Evolutionary conservation across 352 stramenopile species (phyloP).

Genomic region (Thraustochytrium striatum): DNA sequence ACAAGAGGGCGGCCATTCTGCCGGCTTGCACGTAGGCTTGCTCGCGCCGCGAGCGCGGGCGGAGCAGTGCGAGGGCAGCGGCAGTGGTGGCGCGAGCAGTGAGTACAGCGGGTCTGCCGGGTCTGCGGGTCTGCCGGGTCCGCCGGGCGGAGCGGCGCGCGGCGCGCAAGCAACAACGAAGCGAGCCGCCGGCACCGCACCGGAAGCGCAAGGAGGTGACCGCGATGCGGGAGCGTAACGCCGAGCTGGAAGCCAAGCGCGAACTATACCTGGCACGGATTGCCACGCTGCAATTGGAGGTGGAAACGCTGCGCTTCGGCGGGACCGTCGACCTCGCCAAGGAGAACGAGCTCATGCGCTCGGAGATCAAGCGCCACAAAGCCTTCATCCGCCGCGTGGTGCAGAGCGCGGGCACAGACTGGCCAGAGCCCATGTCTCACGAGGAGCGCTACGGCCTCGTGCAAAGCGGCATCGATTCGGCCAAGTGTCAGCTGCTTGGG

Average conservation of each 20-base stretch:
- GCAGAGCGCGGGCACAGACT: not conserved
- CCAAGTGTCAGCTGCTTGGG: not conserved
- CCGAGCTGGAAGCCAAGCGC: constrained; percentile 12
- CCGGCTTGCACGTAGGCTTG: not conserved
- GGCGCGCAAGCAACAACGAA: constrained; percentile 1
- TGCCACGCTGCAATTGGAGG: constrained; percentile 24
- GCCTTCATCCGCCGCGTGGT: not conserved
- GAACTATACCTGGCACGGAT: constrained; percentile 27
- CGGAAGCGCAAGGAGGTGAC: constrained; percentile 5
- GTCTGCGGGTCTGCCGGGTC: not conserved
- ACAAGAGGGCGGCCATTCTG: too few relatives aligned
- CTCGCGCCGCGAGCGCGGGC: not conserved
- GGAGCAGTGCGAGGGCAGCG: not conserved
- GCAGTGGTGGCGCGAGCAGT: not conserved
- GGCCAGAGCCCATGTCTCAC: not conserved
- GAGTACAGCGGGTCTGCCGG: not conserved
- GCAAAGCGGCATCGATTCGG: not conserved
- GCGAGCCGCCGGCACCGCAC: not conserved
- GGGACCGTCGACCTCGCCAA: constrained; percentile 12
- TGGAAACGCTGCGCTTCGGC: not conserved
- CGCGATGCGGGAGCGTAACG: constrained; percentile 6
- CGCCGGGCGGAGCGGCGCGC: not conserved
- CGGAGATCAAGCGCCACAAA: constrained; percentile 19
- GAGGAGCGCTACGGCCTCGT: constrained; percentile 17
- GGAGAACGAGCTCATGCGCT: constrained; percentile 33